These are phyloP conservation scores for Dinochytrium kinnereticum DNA, from an alignment of 371 early-diverging fungal genomes.

Conservation along the genomic window DNA sequence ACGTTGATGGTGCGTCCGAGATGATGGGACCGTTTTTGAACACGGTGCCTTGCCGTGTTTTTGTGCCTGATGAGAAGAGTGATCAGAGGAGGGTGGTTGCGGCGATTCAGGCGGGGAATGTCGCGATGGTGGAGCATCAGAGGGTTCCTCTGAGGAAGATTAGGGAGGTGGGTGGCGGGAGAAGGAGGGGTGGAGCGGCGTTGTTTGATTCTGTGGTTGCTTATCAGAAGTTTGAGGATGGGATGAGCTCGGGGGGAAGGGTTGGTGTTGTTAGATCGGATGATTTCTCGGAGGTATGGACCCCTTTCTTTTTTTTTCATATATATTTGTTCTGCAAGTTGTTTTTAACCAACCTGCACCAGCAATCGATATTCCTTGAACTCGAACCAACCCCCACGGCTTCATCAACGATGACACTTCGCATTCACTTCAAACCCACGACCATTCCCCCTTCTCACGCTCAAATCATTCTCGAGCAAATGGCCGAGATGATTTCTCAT, in stretches of 20 bases:
- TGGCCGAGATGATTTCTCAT: background rate
- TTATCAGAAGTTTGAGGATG: background rate
- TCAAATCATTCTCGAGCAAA: background rate
- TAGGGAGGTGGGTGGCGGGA: background rate
- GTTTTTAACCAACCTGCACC: background rate
- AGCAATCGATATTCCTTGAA: background rate
- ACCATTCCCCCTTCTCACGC: background rate
- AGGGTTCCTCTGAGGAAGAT: background rate
- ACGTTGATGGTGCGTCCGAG: no score
- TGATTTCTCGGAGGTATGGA: background rate
- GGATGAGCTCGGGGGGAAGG: background rate
- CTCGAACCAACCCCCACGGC: background rate
- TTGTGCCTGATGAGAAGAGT: no score
- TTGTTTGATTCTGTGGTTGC: background rate
- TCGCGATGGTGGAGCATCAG: background rate
- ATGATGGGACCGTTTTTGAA: no score
- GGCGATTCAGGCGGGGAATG: no score
- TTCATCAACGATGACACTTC: background rate
- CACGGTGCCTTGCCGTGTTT: background rate
- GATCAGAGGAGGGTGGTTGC: no score
- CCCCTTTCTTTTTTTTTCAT: background rate
- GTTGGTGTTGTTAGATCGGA: background rate
- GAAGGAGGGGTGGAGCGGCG: background rate
- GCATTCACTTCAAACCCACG: background rate
- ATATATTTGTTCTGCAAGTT: background rate